Percentiles rank a stretch among this genome's conserved stretches.
Evolutionary conservation across 2,329 filamentous ascomycete genomes (phyloP).

Genomic region (Fusarium begoniae): DNA sequence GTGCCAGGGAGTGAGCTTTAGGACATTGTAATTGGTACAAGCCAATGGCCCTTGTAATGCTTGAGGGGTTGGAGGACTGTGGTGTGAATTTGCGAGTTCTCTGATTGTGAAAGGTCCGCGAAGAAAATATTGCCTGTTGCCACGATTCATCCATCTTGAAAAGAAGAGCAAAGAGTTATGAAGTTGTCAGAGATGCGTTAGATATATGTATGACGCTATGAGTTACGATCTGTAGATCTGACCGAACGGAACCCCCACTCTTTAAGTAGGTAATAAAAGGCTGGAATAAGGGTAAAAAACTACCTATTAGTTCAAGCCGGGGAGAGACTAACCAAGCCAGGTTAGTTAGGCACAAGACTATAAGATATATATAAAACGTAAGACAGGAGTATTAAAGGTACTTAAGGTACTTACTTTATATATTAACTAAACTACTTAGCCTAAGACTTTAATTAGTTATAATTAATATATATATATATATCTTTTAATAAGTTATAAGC

Average conservation of each 20-base stretch:
- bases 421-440: too few species aligned
- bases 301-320: too few species aligned
- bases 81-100: neutral
- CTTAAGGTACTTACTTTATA: too few species aligned
- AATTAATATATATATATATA: too few species aligned
- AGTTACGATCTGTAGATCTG: neutral
- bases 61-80: neutral
- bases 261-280: too few species aligned
- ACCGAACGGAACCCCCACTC: too few species aligned
- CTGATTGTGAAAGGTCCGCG: constrained; percentile 8
- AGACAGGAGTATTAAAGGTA: too few species aligned
- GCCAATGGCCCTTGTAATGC: neutral
- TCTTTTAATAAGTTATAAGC: too few species aligned
- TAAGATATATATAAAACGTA: too few species aligned
- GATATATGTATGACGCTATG: neutral
- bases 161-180: accelerated
- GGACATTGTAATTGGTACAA: constrained; percentile 6
- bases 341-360: accelerated
- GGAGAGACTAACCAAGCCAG: accelerated
- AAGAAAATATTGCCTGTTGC: neutral
- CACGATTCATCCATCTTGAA: neutral
- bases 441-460: too few species aligned
- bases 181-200: accelerated
- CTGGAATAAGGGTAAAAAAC: too few species aligned
- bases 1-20: neutral